Conservation (phyloP, 371 early-diverging fungal species). For the Circinella minor region DNA sequence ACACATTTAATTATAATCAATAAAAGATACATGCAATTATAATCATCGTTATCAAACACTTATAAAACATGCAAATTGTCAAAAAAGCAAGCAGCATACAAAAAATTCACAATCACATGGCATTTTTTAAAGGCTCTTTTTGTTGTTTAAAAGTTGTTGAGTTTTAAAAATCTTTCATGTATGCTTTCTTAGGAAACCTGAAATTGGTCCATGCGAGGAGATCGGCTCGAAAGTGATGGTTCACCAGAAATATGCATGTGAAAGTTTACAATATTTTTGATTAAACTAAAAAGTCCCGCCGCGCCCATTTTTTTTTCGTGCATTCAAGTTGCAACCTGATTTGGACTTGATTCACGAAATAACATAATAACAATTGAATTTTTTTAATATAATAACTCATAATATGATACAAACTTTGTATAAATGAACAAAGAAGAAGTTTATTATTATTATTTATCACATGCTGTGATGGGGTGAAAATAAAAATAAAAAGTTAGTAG, state of each 20-base stretch:
- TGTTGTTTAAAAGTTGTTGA: neutral
- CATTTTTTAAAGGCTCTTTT: neutral
- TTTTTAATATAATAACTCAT: too few species aligned
- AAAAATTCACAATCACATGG: neutral
- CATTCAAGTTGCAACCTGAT: neutral
- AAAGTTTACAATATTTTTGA: neutral
- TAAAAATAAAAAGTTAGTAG: neutral
- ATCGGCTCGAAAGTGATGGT: neutral
- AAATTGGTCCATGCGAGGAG: constrained; percentile 10
- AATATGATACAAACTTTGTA: too few species aligned
- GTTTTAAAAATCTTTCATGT: neutral
- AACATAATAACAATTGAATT: too few species aligned
- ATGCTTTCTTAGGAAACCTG: neutral
- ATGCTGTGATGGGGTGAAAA: constrained; percentile 5
- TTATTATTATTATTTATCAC: neutral
- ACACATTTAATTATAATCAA: neutral
- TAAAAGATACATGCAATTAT: neutral
- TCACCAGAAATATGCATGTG: neutral
- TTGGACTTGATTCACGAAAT: constrained; percentile 8
- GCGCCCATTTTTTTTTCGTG: neutral
- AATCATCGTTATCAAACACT: neutral
- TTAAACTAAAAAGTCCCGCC: too few species aligned
- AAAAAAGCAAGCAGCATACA: neutral
- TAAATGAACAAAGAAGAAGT: neutral
- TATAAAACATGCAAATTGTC: neutral